Conservation (phyloP, 2,329 filamentous ascomycete species). For the Microsporum ferrugineum region DNA sequence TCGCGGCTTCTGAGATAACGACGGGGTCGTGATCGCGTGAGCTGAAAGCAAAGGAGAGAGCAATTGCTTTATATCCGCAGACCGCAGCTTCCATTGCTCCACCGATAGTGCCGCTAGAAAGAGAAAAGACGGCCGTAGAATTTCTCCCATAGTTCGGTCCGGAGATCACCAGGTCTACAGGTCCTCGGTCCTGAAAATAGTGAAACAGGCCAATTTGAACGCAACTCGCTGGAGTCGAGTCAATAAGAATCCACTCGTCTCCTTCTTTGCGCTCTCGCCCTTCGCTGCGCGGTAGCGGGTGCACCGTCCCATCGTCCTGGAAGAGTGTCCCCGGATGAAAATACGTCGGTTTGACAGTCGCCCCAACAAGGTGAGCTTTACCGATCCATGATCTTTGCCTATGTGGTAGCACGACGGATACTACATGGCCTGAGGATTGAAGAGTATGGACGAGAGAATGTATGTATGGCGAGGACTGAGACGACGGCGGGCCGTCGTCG, state of each 20-base stretch:
- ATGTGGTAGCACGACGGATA: slow-evolving; percentile 84
- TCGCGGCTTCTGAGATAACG: slow-evolving; percentile 66
- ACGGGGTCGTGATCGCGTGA: slow-evolving; percentile 68
- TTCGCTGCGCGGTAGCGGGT: slow-evolving; percentile 45
- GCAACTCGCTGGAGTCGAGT: slow-evolving; percentile 70
- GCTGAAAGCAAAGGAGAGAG: slow-evolving; percentile 84
- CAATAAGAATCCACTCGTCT: slow-evolving; percentile 71
- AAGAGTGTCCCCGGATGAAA: slow-evolving; percentile 57
- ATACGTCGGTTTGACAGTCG: slow-evolving; percentile 72
- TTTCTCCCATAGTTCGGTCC: slow-evolving; percentile 79
- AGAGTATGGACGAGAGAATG: slow-evolving; percentile 62
- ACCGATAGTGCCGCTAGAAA: slow-evolving; percentile 67
- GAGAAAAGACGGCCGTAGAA: slow-evolving; percentile 65
- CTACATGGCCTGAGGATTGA: slow-evolving; percentile 64
- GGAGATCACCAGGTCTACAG: slow-evolving; percentile 64
- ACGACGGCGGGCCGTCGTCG: slow-evolving; percentile 70
- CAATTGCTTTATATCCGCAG: slow-evolving; percentile 60
- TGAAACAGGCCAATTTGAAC: slow-evolving; percentile 74
- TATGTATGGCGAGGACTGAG: slow-evolving; percentile 68
- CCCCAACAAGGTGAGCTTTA: slow-evolving; percentile 91
- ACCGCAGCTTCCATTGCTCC: slow-evolving; percentile 67
- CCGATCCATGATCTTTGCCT: slow-evolving; percentile 95
- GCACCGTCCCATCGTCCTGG: slow-evolving; percentile 55
- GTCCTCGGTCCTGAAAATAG: slow-evolving; percentile 60
- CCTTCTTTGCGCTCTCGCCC: slow-evolving; percentile 44